Conservation (phyloP, 1,284 basidiomycete species). For the Cutaneotrichosporon cavernicola region DNA sequence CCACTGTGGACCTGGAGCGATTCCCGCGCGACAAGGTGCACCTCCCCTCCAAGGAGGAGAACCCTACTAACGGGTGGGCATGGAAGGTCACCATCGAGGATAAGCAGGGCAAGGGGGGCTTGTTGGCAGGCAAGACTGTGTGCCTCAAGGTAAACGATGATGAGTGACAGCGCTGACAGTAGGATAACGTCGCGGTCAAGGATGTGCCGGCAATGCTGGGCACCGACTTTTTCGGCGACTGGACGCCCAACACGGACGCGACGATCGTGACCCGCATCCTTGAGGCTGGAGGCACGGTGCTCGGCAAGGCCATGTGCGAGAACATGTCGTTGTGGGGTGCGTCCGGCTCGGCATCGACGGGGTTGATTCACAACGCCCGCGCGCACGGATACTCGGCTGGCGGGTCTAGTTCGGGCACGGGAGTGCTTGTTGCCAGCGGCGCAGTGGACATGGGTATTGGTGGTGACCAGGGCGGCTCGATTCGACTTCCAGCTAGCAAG, state of each 20-base stretch:
- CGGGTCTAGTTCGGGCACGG: slow-evolving; percentile 57
- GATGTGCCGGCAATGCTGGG: slow-evolving; percentile 39
- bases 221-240: slow-evolving; percentile 36
- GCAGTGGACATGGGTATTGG: slow-evolving; percentile 58
- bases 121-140: slow-evolving; percentile 36
- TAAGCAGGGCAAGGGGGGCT: slow-evolving; percentile 11
- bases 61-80: slow-evolving; percentile 37
- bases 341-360: slow-evolving; percentile 22
- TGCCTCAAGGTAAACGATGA: slow-evolving; percentile 32
- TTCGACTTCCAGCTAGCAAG: slow-evolving; percentile 56
- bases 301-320: slow-evolving; percentile 55
- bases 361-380: slow-evolving; percentile 56
- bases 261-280: slow-evolving; percentile 57
- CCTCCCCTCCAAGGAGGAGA: slow-evolving; percentile 26
- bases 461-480: slow-evolving; percentile 57
- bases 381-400: slow-evolving; percentile 56
- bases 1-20: slow-evolving; percentile 30
- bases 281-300: slow-evolving; percentile 54
- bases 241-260: slow-evolving; percentile 52
- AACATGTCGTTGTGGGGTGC: slow-evolving; percentile 34
- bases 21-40: slow-evolving; percentile 32
- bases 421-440: slow-evolving; percentile 54
- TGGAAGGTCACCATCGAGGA: slow-evolving; percentile 28
- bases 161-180: background rate
- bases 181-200: slow-evolving; percentile 37